Percentiles rank a stretch among this genome's conserved stretches.
Evolutionary conservation across 148 eudicot genomes (phyloP).

Genomic region (Dysphania ambrosioides): DNA sequence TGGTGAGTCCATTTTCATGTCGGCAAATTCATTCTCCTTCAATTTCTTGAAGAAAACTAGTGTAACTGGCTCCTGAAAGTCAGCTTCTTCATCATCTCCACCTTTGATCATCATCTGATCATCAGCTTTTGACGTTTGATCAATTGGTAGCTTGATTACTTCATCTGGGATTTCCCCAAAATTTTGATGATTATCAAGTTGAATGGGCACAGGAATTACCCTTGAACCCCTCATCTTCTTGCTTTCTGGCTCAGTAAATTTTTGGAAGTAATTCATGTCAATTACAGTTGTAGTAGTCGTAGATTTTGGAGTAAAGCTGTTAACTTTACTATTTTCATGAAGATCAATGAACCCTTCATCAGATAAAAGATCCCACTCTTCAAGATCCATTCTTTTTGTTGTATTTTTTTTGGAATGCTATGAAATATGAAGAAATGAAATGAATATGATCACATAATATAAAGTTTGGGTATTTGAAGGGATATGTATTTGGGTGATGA

Average conservation of each 20-base stretch:
- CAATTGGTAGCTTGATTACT: slow-evolving; percentile 16
- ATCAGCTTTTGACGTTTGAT: neutral
- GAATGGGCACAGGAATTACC: slow-evolving; percentile 42
- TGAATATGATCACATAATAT: neutral
- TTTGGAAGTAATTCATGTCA: slow-evolving; percentile 49
- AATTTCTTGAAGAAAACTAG: slow-evolving; percentile 80
- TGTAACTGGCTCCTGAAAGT: slow-evolving; percentile 46
- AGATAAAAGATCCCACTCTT: slow-evolving; percentile 80
- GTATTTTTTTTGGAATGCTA: neutral
- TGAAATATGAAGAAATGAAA: neutral
- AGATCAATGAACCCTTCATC: slow-evolving; percentile 60
- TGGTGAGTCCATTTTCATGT: slow-evolving; percentile 89
- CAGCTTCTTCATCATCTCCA: slow-evolving; percentile 13
- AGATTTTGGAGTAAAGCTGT: slow-evolving; percentile 9
- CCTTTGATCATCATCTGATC: neutral
- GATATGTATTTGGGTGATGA: neutral
- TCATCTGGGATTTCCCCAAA: slow-evolving; percentile 30
- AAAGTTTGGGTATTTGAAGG: neutral
- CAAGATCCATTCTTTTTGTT: slow-evolving; percentile 95
- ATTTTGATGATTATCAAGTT: slow-evolving; percentile 23
- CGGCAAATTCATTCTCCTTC: slow-evolving; percentile 80
- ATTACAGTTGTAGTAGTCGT: slow-evolving; percentile 30
- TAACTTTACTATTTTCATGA: slow-evolving; percentile 40
- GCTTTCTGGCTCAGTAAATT: slow-evolving; percentile 24
- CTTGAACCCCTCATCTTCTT: slow-evolving; percentile 11